These are phyloP conservation scores for Elasticomyces elasticus DNA, from an alignment of 495 filamentous ascomycete genomes.

Conservation along the genomic window DNA sequence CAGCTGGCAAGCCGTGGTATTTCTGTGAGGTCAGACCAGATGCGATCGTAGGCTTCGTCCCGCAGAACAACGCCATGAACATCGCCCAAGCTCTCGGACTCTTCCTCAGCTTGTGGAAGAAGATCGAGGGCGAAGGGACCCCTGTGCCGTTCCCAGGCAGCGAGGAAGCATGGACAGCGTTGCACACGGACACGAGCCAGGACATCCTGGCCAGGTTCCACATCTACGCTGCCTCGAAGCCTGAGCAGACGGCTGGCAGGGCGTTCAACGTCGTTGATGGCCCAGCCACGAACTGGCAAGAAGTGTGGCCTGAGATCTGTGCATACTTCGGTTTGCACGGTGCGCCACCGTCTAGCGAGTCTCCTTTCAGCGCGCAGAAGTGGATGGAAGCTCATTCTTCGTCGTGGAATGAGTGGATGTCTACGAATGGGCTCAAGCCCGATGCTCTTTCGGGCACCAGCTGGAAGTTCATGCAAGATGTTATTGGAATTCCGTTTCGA, in stretches of 20 bases:
- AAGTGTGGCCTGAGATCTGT: slow-evolving; percentile 32
- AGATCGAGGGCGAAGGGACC: slow-evolving; percentile 26
- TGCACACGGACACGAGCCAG: slow-evolving; percentile 33
- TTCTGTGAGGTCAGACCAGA: slow-evolving; percentile 41
- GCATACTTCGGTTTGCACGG: slow-evolving; percentile 35
- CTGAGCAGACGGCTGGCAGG: slow-evolving; percentile 18
- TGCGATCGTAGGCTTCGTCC: slow-evolving; percentile 39
- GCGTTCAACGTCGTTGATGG: slow-evolving; percentile 34
- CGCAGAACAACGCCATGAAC: slow-evolving; percentile 35
- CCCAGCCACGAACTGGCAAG: slow-evolving; percentile 27
- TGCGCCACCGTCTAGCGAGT: neutral
- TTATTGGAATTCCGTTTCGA: slow-evolving; percentile 13
- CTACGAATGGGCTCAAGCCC: slow-evolving; percentile 6
- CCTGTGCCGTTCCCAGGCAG: slow-evolving; percentile 34
- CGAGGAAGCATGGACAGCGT: slow-evolving; percentile 19
- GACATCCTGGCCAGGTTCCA: slow-evolving; percentile 36
- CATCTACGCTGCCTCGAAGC: slow-evolving; percentile 32
- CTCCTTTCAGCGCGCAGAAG: slow-evolving; percentile 5
- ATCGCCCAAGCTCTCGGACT: slow-evolving; percentile 35
- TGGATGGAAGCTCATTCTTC: slow-evolving; percentile 12
- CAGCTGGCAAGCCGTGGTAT: slow-evolving; percentile 34
- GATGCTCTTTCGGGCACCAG: slow-evolving; percentile 6
- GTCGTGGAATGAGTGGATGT: slow-evolving; percentile 8
- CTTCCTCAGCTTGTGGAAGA: slow-evolving; percentile 34
- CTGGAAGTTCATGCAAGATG: slow-evolving; percentile 14